phyloP scores from a whole-genome alignment of 768 basidiomycete genomes.

The Kwoniella sp. region DNA sequence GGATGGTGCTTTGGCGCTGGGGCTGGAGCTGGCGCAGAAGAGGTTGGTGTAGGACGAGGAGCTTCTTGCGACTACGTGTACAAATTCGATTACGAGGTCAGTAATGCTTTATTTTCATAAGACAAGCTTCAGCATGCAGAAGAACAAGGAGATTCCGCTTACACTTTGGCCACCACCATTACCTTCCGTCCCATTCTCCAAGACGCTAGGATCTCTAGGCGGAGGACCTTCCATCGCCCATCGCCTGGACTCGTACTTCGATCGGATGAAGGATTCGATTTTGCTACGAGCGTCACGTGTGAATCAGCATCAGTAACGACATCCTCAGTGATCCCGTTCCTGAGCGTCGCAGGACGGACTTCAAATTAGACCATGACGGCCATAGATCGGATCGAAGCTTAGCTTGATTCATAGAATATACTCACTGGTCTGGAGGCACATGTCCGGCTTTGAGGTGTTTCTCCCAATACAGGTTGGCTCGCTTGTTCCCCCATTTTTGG shows the following conservation, averaged over 20 bases:
- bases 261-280: conserved; percentile 95
- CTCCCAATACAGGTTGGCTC: conserved; percentile 96
- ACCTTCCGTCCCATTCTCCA: conserved; percentile 61
- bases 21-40: conserved; percentile 35
- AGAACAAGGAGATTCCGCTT: no score
- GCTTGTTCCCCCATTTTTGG: conserved; percentile 90
- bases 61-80: conserved; percentile 10
- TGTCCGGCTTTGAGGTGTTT: conserved; percentile 90
- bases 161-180: background rate
- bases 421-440: conserved; percentile 90
- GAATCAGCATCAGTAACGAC: conserved; percentile 3
- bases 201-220: conserved; percentile 75
- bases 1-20: conserved; percentile 43
- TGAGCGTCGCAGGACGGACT: background rate
- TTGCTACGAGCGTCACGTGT: conserved; percentile 70
- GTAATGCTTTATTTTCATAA: no score
- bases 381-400: background rate
- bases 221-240: conserved; percentile 92
- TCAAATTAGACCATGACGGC: no score
- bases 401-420: conserved; percentile 42
- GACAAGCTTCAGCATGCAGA: no score
- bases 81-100: background rate
- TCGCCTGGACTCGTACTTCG: conserved; percentile 88
- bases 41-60: conserved; percentile 36
- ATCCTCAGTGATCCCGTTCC: background rate